Evolutionary conservation across 2,329 filamentous ascomycete genomes (phyloP), one percentile per base, ranked within the genome.

Genomic region (Diplodia mutila): DNA sequence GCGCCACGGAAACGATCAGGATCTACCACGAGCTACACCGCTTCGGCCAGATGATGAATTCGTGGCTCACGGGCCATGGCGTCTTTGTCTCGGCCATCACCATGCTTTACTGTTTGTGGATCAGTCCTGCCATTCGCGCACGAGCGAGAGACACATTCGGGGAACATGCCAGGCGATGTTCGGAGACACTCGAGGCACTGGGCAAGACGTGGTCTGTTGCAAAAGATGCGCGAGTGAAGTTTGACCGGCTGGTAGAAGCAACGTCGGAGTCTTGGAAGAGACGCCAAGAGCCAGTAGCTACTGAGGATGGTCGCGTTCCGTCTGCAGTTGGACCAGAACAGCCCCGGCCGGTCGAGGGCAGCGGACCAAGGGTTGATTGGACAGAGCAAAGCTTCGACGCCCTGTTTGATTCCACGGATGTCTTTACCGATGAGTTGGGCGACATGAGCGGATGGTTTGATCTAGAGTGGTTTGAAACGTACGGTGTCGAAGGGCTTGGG

Each of bases 191-290:
- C 2, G 84, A 84, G 46, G 84, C 84, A 1, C 81, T 80, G 2
- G 84, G 82, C 1, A 84, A 85, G 67, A 81, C 86, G 67, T 86
- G 84, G 84, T 76, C 79, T 0, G 84, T 84, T 4, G 84, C 83
- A 0, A 84, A 82, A 67, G 49, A 65, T n/a, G 61, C 61, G 14
- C 48, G 23, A 16, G 16, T 27, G 12, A 65, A 65, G 23, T 65
- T 65, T 25, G 34, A 65, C 18, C 48, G 61, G 2, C 34, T 65
- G 7, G 61, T 16, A 3, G 61, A 65, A 29, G 61, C 61, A 21
- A 65, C 61, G 5, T 46, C n/a, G 21, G 32, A 65, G 37, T 65
- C 61, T 1, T 65, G 61, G 61, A 53, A 23, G 16, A 42, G 49
- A 29, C 32, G 48, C 1, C 48, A 54, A 32, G 51, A 54, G 23